These are phyloP conservation scores for Salix brachista DNA, from an alignment of 345 rosid species.

Conservation along the genomic window DNA sequence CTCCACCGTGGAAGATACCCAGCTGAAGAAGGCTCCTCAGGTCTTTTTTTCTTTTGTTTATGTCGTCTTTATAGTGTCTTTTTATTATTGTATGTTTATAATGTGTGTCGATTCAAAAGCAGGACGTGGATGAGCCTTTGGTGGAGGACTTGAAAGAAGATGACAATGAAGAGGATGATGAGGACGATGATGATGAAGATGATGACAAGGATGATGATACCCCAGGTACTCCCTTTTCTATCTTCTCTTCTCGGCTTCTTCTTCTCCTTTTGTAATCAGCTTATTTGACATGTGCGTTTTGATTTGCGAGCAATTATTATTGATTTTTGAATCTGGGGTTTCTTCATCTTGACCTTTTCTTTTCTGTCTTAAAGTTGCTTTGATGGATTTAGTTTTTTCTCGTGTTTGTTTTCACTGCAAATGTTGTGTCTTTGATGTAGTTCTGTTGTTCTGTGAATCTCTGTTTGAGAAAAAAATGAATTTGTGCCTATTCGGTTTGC, in stretches of 20 bases:
- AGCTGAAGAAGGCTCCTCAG: constrained; percentile 32
- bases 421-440: neutral
- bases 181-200: constrained; percentile 69
- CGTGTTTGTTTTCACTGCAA: neutral
- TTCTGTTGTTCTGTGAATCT: neutral
- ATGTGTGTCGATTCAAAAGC: neutral
- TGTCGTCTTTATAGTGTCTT: neutral
- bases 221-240: constrained; percentile 35
- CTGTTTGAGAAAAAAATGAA: neutral
- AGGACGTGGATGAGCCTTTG: constrained; percentile 47
- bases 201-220: constrained; percentile 58
- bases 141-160: constrained; percentile 77
- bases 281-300: neutral
- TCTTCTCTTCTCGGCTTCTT: too few relatives aligned
- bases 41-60: constrained; percentile 5
- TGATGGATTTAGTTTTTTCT: neutral
- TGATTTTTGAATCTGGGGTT: neutral
- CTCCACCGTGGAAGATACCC: constrained; percentile 38
- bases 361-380: neutral
- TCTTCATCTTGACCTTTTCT: neutral
- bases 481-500: neutral
- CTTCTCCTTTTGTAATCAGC: neutral
- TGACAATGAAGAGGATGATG: constrained; percentile 55
- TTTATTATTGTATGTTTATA: neutral
- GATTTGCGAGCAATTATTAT: neutral